A percentile compares a stretch with the other conserved stretches of the same genome.
These are phyloP conservation scores for Mycena olivaceomarginata DNA, from an alignment of 768 basidiomycete genomes.

Conservation along the genomic window DNA sequence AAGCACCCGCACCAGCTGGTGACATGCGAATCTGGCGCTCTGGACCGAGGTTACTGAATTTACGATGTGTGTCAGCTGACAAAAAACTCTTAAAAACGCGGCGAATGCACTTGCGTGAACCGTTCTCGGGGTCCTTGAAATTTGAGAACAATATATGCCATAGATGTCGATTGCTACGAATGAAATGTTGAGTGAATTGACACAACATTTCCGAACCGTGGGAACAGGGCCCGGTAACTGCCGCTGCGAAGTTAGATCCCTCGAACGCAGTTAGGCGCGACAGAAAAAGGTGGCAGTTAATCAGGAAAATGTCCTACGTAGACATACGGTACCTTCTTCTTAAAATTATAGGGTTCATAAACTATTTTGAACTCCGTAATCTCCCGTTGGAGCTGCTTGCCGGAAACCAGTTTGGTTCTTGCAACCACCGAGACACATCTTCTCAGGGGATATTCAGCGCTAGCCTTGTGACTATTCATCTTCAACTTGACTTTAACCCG, in stretches of 20 bases:
- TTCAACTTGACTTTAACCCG: too few relatives aligned
- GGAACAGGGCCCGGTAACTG: conserved; percentile 18
- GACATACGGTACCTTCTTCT: conserved; percentile 16
- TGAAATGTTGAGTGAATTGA: conserved; percentile 27
- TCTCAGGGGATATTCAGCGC: too few relatives aligned
- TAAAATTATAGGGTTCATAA: too few relatives aligned
- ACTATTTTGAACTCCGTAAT: too few relatives aligned
- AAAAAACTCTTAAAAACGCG: conserved; percentile 18
- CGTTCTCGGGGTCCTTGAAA: conserved; percentile 8
- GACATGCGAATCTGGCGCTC: background rate
- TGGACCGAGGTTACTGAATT: background rate
- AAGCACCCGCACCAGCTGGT: conserved; percentile 14
- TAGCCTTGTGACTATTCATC: too few relatives aligned
- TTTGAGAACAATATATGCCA: background rate
- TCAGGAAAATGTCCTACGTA: conserved; percentile 1
- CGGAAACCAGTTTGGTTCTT: too few relatives aligned
- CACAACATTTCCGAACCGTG: conserved; percentile 18
- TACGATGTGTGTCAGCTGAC: conserved; percentile 11
- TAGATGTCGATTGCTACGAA: conserved; percentile 17
- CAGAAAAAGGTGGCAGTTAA: conserved; percentile 1
- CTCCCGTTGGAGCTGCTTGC: too few relatives aligned
- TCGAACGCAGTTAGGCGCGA: background rate
- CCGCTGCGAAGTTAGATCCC: background rate
- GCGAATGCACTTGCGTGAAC: conserved; percentile 19
- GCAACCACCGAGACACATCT: too few relatives aligned